Percentiles rank a stretch among this genome's conserved stretches.
Evolutionary conservation across 208 protist species (phyloP).

Genomic region (Trypanosoma grayi): DNA sequence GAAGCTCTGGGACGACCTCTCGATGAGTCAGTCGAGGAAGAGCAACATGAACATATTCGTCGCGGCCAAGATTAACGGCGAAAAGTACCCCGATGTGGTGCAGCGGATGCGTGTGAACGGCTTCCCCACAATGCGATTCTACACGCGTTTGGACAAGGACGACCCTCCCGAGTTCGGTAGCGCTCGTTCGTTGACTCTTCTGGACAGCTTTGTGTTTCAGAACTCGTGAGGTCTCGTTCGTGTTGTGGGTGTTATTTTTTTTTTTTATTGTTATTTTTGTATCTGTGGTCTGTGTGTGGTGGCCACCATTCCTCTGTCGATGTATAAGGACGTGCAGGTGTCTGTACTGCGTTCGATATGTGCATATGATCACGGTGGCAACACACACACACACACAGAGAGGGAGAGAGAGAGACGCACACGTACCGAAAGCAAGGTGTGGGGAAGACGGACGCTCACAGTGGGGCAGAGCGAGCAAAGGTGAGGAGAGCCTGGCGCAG

Average conservation of each 20-base stretch:
- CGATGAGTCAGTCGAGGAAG: slow-evolving; percentile 61
- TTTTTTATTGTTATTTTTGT: neutral
- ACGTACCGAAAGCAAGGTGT: too few relatives aligned
- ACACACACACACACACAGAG: too few relatives aligned
- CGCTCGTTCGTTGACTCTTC: slow-evolving; percentile 30
- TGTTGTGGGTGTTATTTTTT: neutral
- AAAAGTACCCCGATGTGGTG: slow-evolving; percentile 48
- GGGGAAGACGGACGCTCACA: too few relatives aligned
- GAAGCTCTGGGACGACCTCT: slow-evolving; percentile 60
- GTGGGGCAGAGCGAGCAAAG: too few relatives aligned
- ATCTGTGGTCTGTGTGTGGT: too few relatives aligned
- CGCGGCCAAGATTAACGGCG: slow-evolving; percentile 59
- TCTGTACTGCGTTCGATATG: too few relatives aligned
- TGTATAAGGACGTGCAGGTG: too few relatives aligned
- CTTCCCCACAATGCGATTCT: slow-evolving; percentile 63
- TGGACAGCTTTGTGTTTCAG: slow-evolving; percentile 85
- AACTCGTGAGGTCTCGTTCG: slow-evolving; percentile 37
- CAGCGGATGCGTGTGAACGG: slow-evolving; percentile 40
- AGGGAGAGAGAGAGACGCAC: too few relatives aligned
- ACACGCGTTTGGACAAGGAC: slow-evolving; percentile 62
- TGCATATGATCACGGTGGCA: too few relatives aligned
- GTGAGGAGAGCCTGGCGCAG: too few relatives aligned
- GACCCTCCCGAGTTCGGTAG: slow-evolving; percentile 57
- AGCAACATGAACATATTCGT: slow-evolving; percentile 54
- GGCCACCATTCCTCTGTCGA: too few relatives aligned